These are phyloP conservation scores for Colletotrichum sp. DNA, from an alignment of 2,329 filamentous ascomycete species.

Conservation along the genomic window DNA sequence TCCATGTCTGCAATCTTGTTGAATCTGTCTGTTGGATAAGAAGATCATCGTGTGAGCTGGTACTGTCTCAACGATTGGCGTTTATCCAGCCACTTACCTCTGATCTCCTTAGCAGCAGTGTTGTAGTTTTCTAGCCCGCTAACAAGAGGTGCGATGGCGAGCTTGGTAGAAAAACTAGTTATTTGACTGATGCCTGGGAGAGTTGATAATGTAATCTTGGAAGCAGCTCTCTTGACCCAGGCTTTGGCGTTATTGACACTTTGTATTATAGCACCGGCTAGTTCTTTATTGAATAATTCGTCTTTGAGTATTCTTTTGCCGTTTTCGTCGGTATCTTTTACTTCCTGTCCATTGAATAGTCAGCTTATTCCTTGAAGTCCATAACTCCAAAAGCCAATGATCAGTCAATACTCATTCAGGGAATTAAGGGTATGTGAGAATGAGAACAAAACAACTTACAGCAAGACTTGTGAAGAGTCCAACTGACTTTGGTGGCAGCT, in stretches of 20 bases:
- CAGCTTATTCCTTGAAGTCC: neutral
- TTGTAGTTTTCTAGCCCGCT: neutral
- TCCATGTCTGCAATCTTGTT: neutral
- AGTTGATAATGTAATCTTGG: neutral
- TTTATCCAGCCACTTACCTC: neutral
- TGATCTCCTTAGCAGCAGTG: neutral
- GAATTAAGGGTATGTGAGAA: neutral
- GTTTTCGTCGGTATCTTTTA: neutral
- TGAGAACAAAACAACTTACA: neutral
- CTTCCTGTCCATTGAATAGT: neutral
- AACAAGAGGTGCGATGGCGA: neutral
- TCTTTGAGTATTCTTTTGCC: too few relatives aligned
- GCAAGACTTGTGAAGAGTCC: neutral
- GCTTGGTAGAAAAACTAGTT: neutral
- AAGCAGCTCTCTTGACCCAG: neutral
- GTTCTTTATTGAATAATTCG: neutral
- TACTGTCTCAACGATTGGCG: neutral
- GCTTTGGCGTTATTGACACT: neutral
- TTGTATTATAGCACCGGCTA: neutral
- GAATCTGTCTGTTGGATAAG: neutral
- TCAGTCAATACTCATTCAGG: neutral
- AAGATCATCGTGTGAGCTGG: neutral
- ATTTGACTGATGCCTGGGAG: neutral
- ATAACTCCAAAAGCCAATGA: neutral
- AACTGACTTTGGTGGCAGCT: neutral